These are phyloP conservation scores for Erodium maritimum DNA, from an alignment of 345 rosid genomes.

Conservation along the genomic window DNA sequence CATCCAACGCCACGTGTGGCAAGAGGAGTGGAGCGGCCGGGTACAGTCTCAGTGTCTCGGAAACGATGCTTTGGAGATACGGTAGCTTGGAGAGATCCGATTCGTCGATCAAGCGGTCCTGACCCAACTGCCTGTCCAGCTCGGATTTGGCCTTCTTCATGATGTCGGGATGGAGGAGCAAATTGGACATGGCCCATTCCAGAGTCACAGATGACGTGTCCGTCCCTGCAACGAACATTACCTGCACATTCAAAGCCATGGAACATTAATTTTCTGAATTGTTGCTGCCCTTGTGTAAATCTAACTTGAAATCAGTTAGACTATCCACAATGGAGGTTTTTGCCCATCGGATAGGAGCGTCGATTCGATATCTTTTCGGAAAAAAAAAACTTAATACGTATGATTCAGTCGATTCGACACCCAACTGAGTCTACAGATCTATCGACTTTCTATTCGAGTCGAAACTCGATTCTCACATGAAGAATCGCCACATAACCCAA, in stretches of 20 bases:
- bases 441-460: no score
- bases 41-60: constrained; percentile 31
- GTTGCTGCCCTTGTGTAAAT: no score
- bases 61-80: constrained; percentile 30
- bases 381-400: no score
- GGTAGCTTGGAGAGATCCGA: constrained; percentile 18
- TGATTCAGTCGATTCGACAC: no score
- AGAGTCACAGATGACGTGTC: constrained; percentile 28
- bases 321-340: no score
- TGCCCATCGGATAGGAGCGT: no score
- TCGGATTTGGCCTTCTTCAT: constrained; percentile 28
- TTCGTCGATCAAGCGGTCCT: constrained; percentile 21
- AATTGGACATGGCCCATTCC: constrained; percentile 40
- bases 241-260: constrained; percentile 14
- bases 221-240: constrained; percentile 31
- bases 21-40: constrained; percentile 28
- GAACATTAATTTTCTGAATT: no score
- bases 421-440: no score
- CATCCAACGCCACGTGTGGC: constrained; percentile 25
- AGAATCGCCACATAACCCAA: no score
- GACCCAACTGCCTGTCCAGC: constrained; percentile 17
- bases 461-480: no score
- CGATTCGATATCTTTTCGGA: no score
- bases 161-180: constrained; percentile 27
- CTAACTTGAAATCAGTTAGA: no score